These are phyloP conservation scores for Euclidium syriacum DNA, from an alignment of 345 rosid species.

Conservation along the genomic window DNA sequence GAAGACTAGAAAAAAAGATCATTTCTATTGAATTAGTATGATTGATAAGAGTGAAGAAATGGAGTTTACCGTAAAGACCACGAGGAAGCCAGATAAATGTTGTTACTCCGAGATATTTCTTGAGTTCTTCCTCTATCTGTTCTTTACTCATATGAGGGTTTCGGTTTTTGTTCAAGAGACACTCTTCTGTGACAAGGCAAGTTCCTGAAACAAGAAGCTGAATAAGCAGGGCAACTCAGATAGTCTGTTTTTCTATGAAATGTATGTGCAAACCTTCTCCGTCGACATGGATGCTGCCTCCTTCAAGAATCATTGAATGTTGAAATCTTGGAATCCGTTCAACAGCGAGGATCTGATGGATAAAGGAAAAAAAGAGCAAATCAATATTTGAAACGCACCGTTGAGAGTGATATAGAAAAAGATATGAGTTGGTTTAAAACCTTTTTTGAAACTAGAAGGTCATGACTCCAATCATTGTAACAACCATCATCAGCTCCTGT, in stretches of 20 bases:
- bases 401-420: neutral
- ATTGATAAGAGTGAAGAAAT: neutral
- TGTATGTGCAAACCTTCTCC: constrained; percentile 71
- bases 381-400: neutral
- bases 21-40: neutral
- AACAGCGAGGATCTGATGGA: constrained; percentile 56
- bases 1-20: neutral
- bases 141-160: constrained; percentile 69
- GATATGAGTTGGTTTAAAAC: constrained; percentile 23
- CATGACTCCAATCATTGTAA: constrained; percentile 81
- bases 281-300: constrained; percentile 98
- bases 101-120: constrained; percentile 63
- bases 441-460: constrained; percentile 80
- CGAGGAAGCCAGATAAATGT: constrained; percentile 79
- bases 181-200: constrained; percentile 89
- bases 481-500: constrained; percentile 82
- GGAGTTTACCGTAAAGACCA: constrained; percentile 63
- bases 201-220: constrained; percentile 45
- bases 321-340: constrained; percentile 74
- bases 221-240: neutral
- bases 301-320: constrained; percentile 81
- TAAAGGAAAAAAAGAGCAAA: constrained; percentile 12
- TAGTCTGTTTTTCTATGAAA: neutral
- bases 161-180: constrained; percentile 82
- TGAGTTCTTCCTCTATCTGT: constrained; percentile 75